These are phyloP conservation scores for Torulaspora microellipsoides DNA, from an alignment of 805 yeast genomes.

Conservation along the genomic window DNA sequence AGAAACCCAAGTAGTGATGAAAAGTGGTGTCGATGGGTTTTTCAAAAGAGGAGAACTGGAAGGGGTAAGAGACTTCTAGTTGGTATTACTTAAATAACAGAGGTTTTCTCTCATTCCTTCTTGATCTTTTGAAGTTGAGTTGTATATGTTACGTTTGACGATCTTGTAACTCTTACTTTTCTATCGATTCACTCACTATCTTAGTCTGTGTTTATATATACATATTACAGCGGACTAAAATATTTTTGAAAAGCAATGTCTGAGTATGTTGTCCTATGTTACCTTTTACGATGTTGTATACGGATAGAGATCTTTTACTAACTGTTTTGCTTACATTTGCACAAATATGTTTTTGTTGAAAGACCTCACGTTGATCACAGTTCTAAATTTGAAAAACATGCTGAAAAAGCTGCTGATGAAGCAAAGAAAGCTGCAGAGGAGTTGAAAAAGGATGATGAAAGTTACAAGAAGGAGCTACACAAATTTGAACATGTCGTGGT, in stretches of 20 bases:
- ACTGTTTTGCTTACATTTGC: slow-evolving; percentile 12
- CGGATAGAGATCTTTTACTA: slow-evolving; percentile 3
- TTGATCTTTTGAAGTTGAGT: too few species aligned
- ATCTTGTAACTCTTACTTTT: too few species aligned
- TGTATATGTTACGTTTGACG: too few species aligned
- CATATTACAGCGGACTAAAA: too few species aligned
- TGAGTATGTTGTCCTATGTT: slow-evolving; percentile 9
- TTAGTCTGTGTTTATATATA: too few species aligned
- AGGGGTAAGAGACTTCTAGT: too few species aligned
- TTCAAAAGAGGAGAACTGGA: too few species aligned
- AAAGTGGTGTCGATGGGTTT: too few species aligned
- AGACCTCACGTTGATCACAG: slow-evolving; percentile 12
- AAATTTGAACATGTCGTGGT: slow-evolving; percentile 12
- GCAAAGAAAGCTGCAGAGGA: slow-evolving; percentile 32
- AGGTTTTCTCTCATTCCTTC: too few species aligned
- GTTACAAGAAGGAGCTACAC: slow-evolving; percentile 27
- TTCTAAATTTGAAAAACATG: slow-evolving; percentile 8
- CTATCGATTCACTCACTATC: too few species aligned
- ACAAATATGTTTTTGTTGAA: slow-evolving; percentile 13
- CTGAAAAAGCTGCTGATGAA: slow-evolving; percentile 28
- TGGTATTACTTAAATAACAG: too few species aligned
- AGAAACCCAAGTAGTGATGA: too few species aligned
- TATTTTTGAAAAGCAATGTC: slow-evolving; percentile 6
- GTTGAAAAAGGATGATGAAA: slow-evolving; percentile 32
- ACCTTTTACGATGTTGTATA: background rate